Evolutionary conservation across 768 basidiomycete genomes (phyloP).

Genomic region (Boletus vermiculosoides): DNA sequence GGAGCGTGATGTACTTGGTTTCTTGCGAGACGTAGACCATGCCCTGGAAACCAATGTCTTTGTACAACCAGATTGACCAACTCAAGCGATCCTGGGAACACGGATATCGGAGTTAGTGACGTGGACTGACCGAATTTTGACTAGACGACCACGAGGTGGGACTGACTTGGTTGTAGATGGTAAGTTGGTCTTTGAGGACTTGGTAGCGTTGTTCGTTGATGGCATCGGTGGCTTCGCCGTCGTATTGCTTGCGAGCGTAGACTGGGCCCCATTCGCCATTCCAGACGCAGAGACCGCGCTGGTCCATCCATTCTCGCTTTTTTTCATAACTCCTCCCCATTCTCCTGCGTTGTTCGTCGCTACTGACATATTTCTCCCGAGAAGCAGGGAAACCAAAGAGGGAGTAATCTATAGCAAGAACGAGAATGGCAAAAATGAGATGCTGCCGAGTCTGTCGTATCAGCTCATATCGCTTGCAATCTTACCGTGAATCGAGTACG

Average conservation of each 20-base stretch:
- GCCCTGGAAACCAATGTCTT: slow-evolving; percentile 83
- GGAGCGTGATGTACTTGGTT: slow-evolving; percentile 69
- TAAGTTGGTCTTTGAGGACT: slow-evolving; percentile 72
- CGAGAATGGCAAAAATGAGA: neutral
- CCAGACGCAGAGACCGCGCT: slow-evolving; percentile 64
- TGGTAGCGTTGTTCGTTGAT: slow-evolving; percentile 66
- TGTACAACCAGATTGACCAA: slow-evolving; percentile 90
- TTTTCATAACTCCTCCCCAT: slow-evolving; percentile 61
- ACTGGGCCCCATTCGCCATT: slow-evolving; percentile 87
- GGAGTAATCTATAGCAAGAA: slow-evolving; percentile 23
- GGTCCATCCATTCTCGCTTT: slow-evolving; percentile 78
- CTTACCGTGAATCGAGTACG: slow-evolving; percentile 73
- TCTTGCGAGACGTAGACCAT: slow-evolving; percentile 73
- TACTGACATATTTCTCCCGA: slow-evolving; percentile 53
- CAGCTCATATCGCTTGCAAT: neutral
- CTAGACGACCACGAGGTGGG: neutral
- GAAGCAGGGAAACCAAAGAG: slow-evolving; percentile 68
- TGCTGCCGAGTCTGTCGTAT: neutral
- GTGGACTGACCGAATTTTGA: neutral
- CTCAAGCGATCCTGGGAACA: slow-evolving; percentile 54
- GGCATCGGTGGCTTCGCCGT: slow-evolving; percentile 55
- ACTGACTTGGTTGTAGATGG: slow-evolving; percentile 55
- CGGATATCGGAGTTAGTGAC: neutral
- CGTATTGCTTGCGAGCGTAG: slow-evolving; percentile 62
- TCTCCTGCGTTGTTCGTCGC: slow-evolving; percentile 49